phyloP scores from a whole-genome alignment of 805 yeast species.

The Ogataea corticis region DNA sequence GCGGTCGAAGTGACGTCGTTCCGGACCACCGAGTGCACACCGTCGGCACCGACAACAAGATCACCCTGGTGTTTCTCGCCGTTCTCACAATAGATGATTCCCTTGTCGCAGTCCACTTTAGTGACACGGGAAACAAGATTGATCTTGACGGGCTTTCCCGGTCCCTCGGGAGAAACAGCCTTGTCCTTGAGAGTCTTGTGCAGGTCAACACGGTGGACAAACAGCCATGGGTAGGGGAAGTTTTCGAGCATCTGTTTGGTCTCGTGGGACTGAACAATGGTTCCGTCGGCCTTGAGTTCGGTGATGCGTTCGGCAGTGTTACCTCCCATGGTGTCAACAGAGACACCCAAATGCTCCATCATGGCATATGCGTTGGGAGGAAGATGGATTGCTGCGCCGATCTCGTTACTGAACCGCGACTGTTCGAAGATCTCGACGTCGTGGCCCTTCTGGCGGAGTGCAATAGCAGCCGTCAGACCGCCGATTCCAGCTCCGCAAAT shows the following conservation, averaged over 20 bases:
- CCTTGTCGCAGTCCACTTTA: conserved; percentile 25
- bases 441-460: conserved; percentile 29
- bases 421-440: conserved; percentile 29
- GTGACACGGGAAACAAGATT: conserved; percentile 4
- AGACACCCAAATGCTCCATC: conserved; percentile 30
- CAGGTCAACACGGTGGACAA: conserved; percentile 12
- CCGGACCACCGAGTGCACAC: conserved; percentile 26
- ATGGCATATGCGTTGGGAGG: conserved; percentile 34
- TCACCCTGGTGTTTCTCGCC: conserved; percentile 26
- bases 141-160: conserved; percentile 9
- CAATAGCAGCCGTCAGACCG: conserved; percentile 29
- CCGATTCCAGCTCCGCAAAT: conserved; percentile 33
- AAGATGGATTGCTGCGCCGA: conserved; percentile 33
- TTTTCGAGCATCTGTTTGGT: conserved; percentile 6
- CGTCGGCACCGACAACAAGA: conserved; percentile 35
- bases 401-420: conserved; percentile 30
- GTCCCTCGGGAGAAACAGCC: conserved; percentile 1
- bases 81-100: conserved; percentile 27
- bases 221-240: conserved; percentile 11
- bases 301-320: conserved; percentile 7
- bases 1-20: conserved; percentile 1
- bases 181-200: conserved; percentile 7
- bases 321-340: conserved; percentile 14
- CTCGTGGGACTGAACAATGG: conserved; percentile 1
- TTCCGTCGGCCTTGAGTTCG: conserved; percentile 6